Evolutionary conservation across 371 early-diverging fungal genomes (phyloP), one percentile per base, ranked within the genome.

Genomic region (Rhizopus arrhizus): DNA sequence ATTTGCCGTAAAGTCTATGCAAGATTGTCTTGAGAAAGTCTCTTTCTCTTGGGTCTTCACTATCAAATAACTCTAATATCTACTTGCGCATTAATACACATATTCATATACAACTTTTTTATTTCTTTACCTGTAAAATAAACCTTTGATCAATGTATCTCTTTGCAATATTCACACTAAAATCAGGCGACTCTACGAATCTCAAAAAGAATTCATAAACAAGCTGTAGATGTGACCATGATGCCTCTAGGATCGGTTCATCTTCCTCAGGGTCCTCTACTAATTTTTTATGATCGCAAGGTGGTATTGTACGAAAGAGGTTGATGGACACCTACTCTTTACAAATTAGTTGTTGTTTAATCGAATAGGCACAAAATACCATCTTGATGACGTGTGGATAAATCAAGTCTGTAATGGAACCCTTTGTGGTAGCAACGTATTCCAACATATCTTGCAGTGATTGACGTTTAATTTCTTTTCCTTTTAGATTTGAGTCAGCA

Each of bases 181-280:
- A 98, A 66, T 96, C 98, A 53, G 92, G 89, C 1, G 94, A 94
- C 77, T 98, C 99, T 34, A 97, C 89, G 72, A 97, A 97, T 52
- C 97, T 86, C 54, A 98, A 78, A 73, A 98, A 96, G 71, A 97
- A 93, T 68, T 95, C 96, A 75, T 98, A 98, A 7, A 98, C 97
- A 46, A 96, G 84, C 72, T 94, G 95, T 50, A 97, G 78, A 77
- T 98, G 99, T 31, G 98, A 97, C 99, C 99, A 98, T 13, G 95
- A 95, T 11, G 89, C 70, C 73, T 98, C 99, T 43, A 95, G 77
- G 2, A 94, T 91, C 3, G 97, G 97, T 71, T 98, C 99, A 70
- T 98, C 99, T 69, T 98, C 99, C 68, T 98, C 99, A 5, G 97
- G 96, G 74, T 98, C 99, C 67, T 91, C 97, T 0, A 93, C 95